Evolutionary conservation across 2,329 filamentous ascomycete species (phyloP).

Genomic region (Botryotinia globosa): DNA sequence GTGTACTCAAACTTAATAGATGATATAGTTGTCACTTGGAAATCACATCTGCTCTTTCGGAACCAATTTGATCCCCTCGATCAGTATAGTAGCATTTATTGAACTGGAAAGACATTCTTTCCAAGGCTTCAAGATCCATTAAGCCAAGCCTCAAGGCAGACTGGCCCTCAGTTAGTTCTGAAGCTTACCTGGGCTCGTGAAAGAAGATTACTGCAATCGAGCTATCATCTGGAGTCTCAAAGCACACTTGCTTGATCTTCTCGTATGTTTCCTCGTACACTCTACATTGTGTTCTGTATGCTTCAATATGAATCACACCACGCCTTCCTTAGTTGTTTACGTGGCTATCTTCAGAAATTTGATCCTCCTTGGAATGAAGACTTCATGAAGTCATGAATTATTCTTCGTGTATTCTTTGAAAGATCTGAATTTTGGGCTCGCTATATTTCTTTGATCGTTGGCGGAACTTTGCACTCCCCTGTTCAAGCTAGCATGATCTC

Average conservation of each 20-base stretch:
- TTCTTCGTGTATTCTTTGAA: background rate
- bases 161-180: background rate
- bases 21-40: background rate
- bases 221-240: background rate
- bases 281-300: background rate
- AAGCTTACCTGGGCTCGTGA: background rate
- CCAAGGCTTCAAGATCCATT: background rate
- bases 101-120: background rate
- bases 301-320: background rate
- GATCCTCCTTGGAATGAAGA: background rate
- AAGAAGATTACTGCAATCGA: background rate
- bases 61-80: background rate
- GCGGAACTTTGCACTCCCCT: background rate
- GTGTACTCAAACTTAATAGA: background rate
- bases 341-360: rapidly evolving
- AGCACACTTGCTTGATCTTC: background rate
- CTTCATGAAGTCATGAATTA: background rate
- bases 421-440: background rate
- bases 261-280: background rate
- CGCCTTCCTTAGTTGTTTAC: background rate
- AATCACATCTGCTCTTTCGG: background rate
- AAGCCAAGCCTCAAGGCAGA: too few relatives aligned
- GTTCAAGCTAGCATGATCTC: background rate
- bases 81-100: background rate
- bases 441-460: background rate